These are phyloP conservation scores for Penicillium vulpinum DNA, from an alignment of 2,329 filamentous ascomycete genomes.

Conservation along the genomic window DNA sequence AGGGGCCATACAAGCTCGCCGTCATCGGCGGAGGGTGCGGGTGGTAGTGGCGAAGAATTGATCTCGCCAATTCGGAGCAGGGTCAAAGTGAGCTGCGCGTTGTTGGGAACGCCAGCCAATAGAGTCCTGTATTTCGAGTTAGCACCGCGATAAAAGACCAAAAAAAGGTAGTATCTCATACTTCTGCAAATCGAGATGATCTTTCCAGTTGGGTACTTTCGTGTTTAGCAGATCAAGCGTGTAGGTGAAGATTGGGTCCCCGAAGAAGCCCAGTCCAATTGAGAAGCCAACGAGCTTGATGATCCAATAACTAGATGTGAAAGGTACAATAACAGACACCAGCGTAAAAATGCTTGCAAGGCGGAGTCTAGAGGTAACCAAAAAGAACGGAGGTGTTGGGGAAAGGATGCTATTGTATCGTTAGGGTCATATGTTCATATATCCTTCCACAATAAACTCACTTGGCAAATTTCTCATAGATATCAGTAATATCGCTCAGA, in stretches of 20 bases:
- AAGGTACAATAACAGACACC: conserved; percentile 53
- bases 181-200: conserved; percentile 71
- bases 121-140: conserved; percentile 53
- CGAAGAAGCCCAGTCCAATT: conserved; percentile 74
- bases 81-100: conserved; percentile 79
- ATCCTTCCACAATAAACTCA: conserved; percentile 30
- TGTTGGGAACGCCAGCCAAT: conserved; percentile 79
- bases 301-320: conserved; percentile 61
- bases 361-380: conserved; percentile 54
- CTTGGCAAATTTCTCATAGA: conserved; percentile 65
- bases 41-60: conserved; percentile 76
- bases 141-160: not conserved
- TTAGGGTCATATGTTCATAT: not conserved
- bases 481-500: conserved; percentile 61
- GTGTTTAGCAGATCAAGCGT: conserved; percentile 53
- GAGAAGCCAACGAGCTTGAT: conserved; percentile 67
- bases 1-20: conserved; percentile 34
- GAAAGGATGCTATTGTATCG: conserved; percentile 53
- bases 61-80: conserved; percentile 78
- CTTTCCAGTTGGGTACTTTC: conserved; percentile 70
- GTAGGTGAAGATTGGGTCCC: conserved; percentile 68
- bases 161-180: conserved; percentile 9
- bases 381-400: conserved; percentile 63
- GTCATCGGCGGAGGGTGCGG: conserved; percentile 50
- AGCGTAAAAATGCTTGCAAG: conserved; percentile 57